Percentiles rank a stretch among this genome's conserved stretches.
phyloP scores from a whole-genome alignment of 2,329 filamentous ascomycete species.

The Talaromyces albobiverticillius region DNA sequence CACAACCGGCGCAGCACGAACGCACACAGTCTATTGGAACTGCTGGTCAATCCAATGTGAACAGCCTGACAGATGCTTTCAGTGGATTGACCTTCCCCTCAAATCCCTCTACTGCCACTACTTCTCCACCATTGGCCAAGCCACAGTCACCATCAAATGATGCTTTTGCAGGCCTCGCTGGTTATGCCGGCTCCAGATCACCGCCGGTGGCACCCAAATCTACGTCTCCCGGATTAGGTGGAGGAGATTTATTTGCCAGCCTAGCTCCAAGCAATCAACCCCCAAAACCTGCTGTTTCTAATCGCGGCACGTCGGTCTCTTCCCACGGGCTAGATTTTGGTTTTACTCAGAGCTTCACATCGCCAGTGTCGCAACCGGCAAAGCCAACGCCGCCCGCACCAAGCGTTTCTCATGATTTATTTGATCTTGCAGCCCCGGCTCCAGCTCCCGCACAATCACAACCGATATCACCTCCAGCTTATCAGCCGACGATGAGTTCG shows the following conservation, averaged over 20 bases:
- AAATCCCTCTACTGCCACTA: conserved; percentile 28
- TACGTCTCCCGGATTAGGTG: conserved; percentile 49
- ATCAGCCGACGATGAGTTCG: conserved; percentile 53
- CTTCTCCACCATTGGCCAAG: conserved; percentile 29
- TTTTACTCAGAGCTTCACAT: conserved; percentile 59
- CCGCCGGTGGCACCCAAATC: conserved; percentile 46
- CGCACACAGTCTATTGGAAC: conserved; percentile 65
- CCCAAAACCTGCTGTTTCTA: conserved; percentile 36
- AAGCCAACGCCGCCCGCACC: conserved; percentile 47
- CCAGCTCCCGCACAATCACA: conserved; percentile 44
- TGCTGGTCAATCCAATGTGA: conserved; percentile 48
- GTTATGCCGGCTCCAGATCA: conserved; percentile 49
- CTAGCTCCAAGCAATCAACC: conserved; percentile 62
- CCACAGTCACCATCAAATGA: conserved; percentile 52
- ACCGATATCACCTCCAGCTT: conserved; percentile 35
- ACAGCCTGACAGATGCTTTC: conserved; percentile 79
- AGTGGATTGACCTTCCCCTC: conserved; percentile 63
- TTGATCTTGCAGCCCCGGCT: conserved; percentile 65
- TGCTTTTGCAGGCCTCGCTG: conserved; percentile 63
- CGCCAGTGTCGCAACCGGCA: conserved; percentile 29
- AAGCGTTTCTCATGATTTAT: conserved; percentile 71
- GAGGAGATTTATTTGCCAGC: conserved; percentile 81
- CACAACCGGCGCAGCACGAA: conserved; percentile 62
- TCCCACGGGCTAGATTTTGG: conserved; percentile 63
- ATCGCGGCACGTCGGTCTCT: conserved; percentile 49